Conservation (phyloP, 768 basidiomycete species). For the Erythrobasidium yunnanense region DNA sequence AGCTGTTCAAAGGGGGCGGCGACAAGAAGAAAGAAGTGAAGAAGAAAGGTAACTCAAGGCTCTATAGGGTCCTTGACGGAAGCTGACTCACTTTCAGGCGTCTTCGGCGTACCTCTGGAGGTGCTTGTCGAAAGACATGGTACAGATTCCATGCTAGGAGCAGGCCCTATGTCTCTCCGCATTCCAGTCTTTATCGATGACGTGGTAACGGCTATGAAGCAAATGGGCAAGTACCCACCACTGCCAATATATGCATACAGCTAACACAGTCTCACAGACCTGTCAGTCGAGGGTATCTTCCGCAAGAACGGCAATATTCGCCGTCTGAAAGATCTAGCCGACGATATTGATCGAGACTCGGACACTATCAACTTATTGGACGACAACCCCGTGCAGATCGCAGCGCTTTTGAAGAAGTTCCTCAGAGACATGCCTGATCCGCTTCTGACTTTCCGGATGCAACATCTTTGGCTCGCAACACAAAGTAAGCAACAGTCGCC, state of each 20-base stretch:
- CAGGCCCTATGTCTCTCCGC: constrained; percentile 67
- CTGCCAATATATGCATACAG: background rate
- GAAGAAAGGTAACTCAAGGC: constrained; percentile 51
- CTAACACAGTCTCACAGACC: constrained; percentile 51
- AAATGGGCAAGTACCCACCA: constrained; percentile 67
- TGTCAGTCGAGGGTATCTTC: constrained; percentile 98
- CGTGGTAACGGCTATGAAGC: constrained; percentile 93
- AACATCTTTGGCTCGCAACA: constrained; percentile 73
- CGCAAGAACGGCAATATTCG: constrained; percentile 96
- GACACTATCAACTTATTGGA: constrained; percentile 79
- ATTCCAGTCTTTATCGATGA: constrained; percentile 98
- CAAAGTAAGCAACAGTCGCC: constrained; percentile 56
- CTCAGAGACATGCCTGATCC: constrained; percentile 92
- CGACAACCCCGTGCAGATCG: constrained; percentile 94
- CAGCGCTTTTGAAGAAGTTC: constrained; percentile 93
- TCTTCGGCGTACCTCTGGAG: constrained; percentile 87
- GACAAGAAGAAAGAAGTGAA: constrained; percentile 66
- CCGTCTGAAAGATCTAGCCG: constrained; percentile 76
- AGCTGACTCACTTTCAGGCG: constrained; percentile 48
- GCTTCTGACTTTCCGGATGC: constrained; percentile 83
- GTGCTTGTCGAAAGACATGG: constrained; percentile 86
- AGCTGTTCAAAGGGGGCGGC: constrained; percentile 69
- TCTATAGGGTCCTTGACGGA: background rate
- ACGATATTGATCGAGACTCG: constrained; percentile 88
- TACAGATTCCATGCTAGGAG: constrained; percentile 85